Evolutionary conservation across 768 basidiomycete genomes (phyloP), one percentile per base, ranked within the genome.

Genomic region (Lactarius akahatsu): DNA sequence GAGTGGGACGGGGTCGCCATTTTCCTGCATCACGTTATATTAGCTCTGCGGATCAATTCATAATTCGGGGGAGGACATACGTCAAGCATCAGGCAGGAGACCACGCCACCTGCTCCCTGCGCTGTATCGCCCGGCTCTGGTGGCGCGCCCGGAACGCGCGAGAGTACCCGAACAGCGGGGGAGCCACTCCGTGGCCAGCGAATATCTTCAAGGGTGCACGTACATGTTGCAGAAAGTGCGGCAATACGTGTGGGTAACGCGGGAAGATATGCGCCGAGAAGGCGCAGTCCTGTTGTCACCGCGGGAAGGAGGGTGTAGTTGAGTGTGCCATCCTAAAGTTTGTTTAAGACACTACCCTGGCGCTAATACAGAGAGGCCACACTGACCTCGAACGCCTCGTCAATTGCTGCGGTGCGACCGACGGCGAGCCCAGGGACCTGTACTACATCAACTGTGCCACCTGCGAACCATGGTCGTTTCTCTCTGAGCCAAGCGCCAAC

Each of bases 371-470:
- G 28, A 11, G 57, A 16, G 38, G 36, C 47, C 38, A 23, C 26
- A 61, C 79, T 59, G 65, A 91, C 91, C 84, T 94, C 92, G 64
- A 93, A 92, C 68, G 85, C 88, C 72, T 92, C 91, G 66, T 90
- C 84, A 32, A 81, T 75, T 62, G 85, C 81, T 18, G 76, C 73
- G 2, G 87, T 79, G 63, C 85, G 80, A 7, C 89, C 92, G 1
- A 90, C 81, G 10, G 90, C 79, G 13, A 73, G 80, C 2, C 91
- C 92, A 11, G 92, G 91, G 5, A 91, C 92, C 73, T 92, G 92
- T 0, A 92, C 92, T 26, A 93, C 82, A 69, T 91, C 86, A 26
- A 93, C 91, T 0, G 86, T 91, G 2, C 91, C 91, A 36, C 92
- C 92, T 2, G 91, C 85, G 74, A 93, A 93, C 92, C 92, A 94